Conservation (phyloP, 805 yeast species). For the Lipomyces chichibuensis region DNA sequence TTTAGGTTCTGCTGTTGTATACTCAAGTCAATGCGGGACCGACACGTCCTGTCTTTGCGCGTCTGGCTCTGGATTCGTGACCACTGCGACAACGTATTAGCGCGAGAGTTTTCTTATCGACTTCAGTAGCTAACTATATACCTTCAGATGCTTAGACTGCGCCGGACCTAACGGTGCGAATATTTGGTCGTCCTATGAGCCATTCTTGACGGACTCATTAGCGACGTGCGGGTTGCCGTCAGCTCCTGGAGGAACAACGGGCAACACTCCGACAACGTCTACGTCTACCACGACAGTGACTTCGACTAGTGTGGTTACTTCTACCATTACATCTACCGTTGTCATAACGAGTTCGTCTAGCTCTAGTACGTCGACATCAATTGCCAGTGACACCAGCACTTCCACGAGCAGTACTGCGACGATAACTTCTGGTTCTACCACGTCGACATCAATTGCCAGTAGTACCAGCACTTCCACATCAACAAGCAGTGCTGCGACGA, state of each 20-base stretch:
- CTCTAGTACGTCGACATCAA: neutral
- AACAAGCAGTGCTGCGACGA: neutral
- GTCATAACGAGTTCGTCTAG: neutral
- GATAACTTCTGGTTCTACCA: neutral
- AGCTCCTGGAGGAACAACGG: neutral
- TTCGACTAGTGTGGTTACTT: neutral
- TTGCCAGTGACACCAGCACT: neutral
- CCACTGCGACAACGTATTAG: neutral
- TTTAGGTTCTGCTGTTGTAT: constrained; percentile 15
- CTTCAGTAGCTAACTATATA: neutral
- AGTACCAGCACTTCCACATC: neutral
- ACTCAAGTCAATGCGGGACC: constrained; percentile 6
- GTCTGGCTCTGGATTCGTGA: constrained; percentile 9
- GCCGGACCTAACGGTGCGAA: constrained; percentile 14
- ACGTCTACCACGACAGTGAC: neutral
- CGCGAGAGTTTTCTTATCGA: neutral
- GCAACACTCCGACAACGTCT: neutral
- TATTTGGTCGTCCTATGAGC: constrained; percentile 14
- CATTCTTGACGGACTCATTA: constrained; percentile 4
- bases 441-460: neutral
- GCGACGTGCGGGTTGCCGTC: constrained; percentile 14
- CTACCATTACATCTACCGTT: neutral
- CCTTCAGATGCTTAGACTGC: constrained; percentile 15
- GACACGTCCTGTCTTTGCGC: constrained; percentile 15
- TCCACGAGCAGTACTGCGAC: neutral